Percentiles rank a stretch among this genome's conserved stretches.
Conservation (phyloP, 352 stramenopile genomes). For the Phytophthora aleatoria region DNA sequence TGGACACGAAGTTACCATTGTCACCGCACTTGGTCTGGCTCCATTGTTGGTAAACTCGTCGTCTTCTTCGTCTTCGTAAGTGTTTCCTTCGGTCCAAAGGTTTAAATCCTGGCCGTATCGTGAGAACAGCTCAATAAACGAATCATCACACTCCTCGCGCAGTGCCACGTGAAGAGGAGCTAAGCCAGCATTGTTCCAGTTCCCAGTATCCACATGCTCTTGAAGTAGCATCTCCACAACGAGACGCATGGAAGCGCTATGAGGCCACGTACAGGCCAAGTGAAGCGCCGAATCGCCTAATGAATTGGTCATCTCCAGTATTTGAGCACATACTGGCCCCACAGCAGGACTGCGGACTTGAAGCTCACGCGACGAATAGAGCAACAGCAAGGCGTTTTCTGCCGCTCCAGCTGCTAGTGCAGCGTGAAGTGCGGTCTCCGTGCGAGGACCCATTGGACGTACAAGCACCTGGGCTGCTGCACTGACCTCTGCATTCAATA, state of each 20-base stretch:
- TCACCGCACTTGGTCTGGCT: conserved; percentile 11
- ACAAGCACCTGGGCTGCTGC: conserved; percentile 27
- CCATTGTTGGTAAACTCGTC: conserved; percentile 11
- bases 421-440: conserved; percentile 51
- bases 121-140: conserved; percentile 53
- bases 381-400: conserved; percentile 49
- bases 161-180: conserved; percentile 66
- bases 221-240: conserved; percentile 54
- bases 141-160: conserved; percentile 41
- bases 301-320: conserved; percentile 34
- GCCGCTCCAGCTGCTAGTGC: conserved; percentile 43
- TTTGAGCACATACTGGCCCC: conserved; percentile 25
- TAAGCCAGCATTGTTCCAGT: conserved; percentile 57
- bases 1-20: conserved; percentile 14
- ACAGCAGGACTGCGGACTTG: conserved; percentile 21
- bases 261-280: conserved; percentile 49
- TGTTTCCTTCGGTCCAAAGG: conserved; percentile 61
- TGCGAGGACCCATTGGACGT: conserved; percentile 21
- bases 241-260: conserved; percentile 38
- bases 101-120: conserved; percentile 62
- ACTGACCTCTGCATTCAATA: conserved; percentile 22
- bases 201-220: conserved; percentile 43
- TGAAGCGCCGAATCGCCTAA: conserved; percentile 54
- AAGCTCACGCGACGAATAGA: conserved; percentile 40
- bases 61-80: conserved; percentile 18